phyloP scores from a whole-genome alignment of 2,329 filamentous ascomycete genomes.

The Mariannaea elegans region DNA sequence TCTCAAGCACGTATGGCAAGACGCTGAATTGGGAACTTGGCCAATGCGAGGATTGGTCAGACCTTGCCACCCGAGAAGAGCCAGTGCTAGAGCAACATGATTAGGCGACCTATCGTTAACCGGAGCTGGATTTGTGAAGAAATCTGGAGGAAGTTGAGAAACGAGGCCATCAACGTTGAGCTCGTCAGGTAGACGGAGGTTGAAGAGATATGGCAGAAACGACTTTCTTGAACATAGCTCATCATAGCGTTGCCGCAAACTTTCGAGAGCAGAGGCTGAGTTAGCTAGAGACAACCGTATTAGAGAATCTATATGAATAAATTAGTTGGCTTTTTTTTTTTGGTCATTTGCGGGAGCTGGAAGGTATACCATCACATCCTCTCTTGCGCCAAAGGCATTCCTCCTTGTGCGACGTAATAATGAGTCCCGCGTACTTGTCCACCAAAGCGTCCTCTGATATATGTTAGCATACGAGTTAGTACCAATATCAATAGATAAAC shows the following conservation, averaged over 20 bases:
- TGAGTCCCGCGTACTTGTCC: slow-evolving; percentile 77
- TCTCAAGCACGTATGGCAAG: slow-evolving; percentile 87
- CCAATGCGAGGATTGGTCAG: slow-evolving; percentile 62
- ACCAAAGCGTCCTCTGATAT: slow-evolving; percentile 71
- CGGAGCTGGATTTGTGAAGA: slow-evolving; percentile 59
- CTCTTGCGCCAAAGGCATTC: slow-evolving; percentile 86
- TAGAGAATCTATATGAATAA: slow-evolving; percentile 57
- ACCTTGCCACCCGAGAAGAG: slow-evolving; percentile 81
- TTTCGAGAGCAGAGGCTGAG: slow-evolving; percentile 64
- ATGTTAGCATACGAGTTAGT: slow-evolving; percentile 27
- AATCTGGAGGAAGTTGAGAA: slow-evolving; percentile 60
- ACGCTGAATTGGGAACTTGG: slow-evolving; percentile 75
- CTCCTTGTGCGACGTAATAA: slow-evolving; percentile 79
- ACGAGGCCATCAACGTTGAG: slow-evolving; percentile 62
- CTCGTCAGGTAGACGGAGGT: slow-evolving; percentile 63
- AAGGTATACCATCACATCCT: slow-evolving; percentile 79
- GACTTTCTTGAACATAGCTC: slow-evolving; percentile 64
- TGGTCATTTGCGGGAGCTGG: no score
- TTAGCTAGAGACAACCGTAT: slow-evolving; percentile 72
- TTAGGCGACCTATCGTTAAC: slow-evolving; percentile 53
- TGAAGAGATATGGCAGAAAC: slow-evolving; percentile 69
- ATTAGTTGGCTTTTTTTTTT: slow-evolving; percentile 14
- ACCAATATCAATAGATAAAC: background rate
- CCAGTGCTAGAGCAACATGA: slow-evolving; percentile 71
- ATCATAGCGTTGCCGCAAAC: slow-evolving; percentile 71